Evolutionary conservation across 2,329 filamentous ascomycete genomes (phyloP), one percentile per base, ranked within the genome.

Genomic region (Penicillium freii): DNA sequence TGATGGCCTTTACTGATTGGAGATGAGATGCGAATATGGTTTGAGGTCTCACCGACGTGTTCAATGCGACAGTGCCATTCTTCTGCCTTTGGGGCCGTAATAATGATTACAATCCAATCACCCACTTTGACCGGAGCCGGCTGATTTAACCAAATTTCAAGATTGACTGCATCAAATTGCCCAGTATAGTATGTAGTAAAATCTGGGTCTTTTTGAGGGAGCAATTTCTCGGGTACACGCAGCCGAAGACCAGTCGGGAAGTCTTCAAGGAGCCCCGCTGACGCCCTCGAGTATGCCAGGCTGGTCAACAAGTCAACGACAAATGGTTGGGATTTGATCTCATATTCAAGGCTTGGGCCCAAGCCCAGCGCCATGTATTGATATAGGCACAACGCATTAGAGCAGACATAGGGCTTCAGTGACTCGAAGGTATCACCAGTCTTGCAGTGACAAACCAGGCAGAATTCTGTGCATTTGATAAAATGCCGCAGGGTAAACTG

Each of bases 301-400:
- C 86, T 92, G 46, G 95, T 75, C 0, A 97, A 81, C 2, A 97
- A 80, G 69, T 97, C 92, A 13, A 96, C 89, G 0, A 96, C 91
- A 55, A 87, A 85, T 1, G 91, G 90, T 69, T 92, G 89, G 13
- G 84, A 84, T 27, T 89, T 69, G 23, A 97, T 89, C 68, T 96
- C 91, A 69, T 92, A 86, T 70, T 97, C 92, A 55, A 96, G 85
- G 65, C 86, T 91, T 1, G 90, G 89, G 0, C 92, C 92, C 67
- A 96, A 87, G 0, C 91, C 91, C n/a, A 95, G 79, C 17, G 84
- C 81, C 81, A 96, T 89, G 75, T 94, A 96, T 69, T 97, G 92
- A 67, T 90, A 96, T 4, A 96, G 78, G 67, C 92, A 97, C 3
- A 97, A 79, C 1, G 82, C 79, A 13, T 84, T 82, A 23, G 84